Evolutionary conservation across 23 red algal genomes (phyloP), one percentile per base, ranked within the genome.

Genomic region (Gracilaria gracilis): DNA sequence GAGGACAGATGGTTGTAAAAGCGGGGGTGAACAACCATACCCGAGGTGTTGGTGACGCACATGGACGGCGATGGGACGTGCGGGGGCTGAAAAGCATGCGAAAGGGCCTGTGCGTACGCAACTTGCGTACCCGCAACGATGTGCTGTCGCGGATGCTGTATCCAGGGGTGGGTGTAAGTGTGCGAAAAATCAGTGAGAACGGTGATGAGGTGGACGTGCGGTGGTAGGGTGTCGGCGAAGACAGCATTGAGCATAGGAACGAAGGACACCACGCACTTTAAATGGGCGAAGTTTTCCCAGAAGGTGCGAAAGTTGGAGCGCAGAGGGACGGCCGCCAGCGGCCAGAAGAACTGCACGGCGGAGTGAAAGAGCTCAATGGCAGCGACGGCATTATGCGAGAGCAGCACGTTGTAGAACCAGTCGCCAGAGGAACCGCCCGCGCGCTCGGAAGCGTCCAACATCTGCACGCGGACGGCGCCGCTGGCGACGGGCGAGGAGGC

Each of bases 151-250:
- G 69, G 50, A 69, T 92, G 76, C 57, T 96, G 86, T 31, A 96
- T 89, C 95, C 95, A 96, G 7, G 95, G 95, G 75, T 96, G 95
- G 23, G 80, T 80, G 23, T 38, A 75, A 19, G 87, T 91, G 73
- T 96, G 53, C 55, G 87, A 87, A 71, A 96, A 92, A 49, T 96
- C 95, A 46, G 95, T 96, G 67, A 96, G 80, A 20, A 96, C 83
- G 27, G 95, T 96, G 80, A 96, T 38, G 53, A 91, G 78, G n/a
- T 78, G 73, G n/a, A 85, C 88, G 16, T 53, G 24, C 3, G 75
- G 61, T 12, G 78, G 87, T 2, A 89, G 58, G 9, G 84, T 74
- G 54, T 96, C 67, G 16, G 83, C 79, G 24, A 96, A 79, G 78
- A 90, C 55, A 51, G 46, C 75, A 72, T 96, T 96, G 59, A 92